These are phyloP conservation scores for Gamarada debralockiae DNA, from an alignment of 495 filamentous ascomycete species.

Conservation along the genomic window DNA sequence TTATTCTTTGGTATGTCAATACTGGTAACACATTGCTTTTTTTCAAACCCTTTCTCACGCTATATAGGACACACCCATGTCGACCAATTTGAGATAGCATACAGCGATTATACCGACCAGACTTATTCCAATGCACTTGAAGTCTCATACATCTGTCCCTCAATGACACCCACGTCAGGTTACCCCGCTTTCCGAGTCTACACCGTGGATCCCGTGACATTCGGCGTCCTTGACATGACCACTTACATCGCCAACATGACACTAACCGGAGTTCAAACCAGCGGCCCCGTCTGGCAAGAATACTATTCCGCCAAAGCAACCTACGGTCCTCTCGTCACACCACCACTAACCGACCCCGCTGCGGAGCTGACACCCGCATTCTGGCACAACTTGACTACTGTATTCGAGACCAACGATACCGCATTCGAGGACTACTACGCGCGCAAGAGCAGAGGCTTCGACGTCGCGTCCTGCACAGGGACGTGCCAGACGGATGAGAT, in stretches of 20 bases:
- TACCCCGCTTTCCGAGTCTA: slow-evolving; percentile 53
- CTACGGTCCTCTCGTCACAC: slow-evolving; percentile 43
- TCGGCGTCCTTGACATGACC: slow-evolving; percentile 46
- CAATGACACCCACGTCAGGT: slow-evolving; percentile 51
- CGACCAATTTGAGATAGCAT: slow-evolving; percentile 52
- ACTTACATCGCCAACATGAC: slow-evolving; percentile 52
- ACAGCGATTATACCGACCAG: no score
- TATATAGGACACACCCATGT: slow-evolving; percentile 45
- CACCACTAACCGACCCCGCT: slow-evolving; percentile 29
- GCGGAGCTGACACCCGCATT: slow-evolving; percentile 50
- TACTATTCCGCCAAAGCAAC: slow-evolving; percentile 51
- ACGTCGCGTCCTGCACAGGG: slow-evolving; percentile 29
- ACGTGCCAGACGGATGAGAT: slow-evolving; percentile 36
- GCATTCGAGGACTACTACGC: slow-evolving; percentile 37
- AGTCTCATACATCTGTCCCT: slow-evolving; percentile 47
- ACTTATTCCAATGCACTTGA: slow-evolving; percentile 42
- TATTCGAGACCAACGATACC: slow-evolving; percentile 32
- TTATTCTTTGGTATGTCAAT: slow-evolving; percentile 54
- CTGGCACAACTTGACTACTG: slow-evolving; percentile 54
- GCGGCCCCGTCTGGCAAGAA: slow-evolving; percentile 41
- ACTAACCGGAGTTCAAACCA: slow-evolving; percentile 33
- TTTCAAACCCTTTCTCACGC: not conserved
- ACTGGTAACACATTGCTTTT: no score
- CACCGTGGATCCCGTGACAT: slow-evolving; percentile 50
- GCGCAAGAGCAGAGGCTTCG: slow-evolving; percentile 34